A percentile compares a stretch with the other conserved stretches of the same genome.
These are phyloP conservation scores for Thermochaetoides dissita DNA, from an alignment of 2,329 filamentous ascomycete genomes.

Conservation along the genomic window DNA sequence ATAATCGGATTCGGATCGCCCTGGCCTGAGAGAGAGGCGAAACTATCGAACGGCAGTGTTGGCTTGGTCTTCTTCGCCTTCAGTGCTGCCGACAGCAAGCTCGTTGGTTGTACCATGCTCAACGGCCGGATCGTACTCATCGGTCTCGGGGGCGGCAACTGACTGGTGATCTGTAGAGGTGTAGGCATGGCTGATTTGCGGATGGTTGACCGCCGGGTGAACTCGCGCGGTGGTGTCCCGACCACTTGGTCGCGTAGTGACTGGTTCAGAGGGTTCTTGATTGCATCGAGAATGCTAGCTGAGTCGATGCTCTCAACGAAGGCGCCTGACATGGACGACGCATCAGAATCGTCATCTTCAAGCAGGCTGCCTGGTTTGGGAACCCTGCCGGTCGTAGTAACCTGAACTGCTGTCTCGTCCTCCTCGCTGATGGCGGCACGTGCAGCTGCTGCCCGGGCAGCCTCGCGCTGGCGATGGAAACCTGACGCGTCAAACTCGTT, in stretches of 20 bases:
- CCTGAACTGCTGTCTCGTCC: slow-evolving; percentile 35
- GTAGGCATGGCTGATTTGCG: slow-evolving; percentile 44
- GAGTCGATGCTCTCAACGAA: slow-evolving; percentile 58
- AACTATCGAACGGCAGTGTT: slow-evolving; percentile 60
- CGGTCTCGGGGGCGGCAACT: slow-evolving; percentile 57
- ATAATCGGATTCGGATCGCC: slow-evolving; percentile 64
- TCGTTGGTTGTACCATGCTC: slow-evolving; percentile 56
- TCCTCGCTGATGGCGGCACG: slow-evolving; percentile 38
- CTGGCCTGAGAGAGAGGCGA: slow-evolving; percentile 62
- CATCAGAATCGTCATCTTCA: slow-evolving; percentile 45
- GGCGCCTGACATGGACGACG: slow-evolving; percentile 48
- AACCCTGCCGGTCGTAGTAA: slow-evolving; percentile 23
- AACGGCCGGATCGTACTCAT: slow-evolving; percentile 48
- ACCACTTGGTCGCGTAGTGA: slow-evolving; percentile 45
- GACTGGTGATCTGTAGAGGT: slow-evolving; percentile 44
- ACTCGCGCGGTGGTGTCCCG: slow-evolving; percentile 48
- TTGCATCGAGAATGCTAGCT: slow-evolving; percentile 53
- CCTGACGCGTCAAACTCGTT: slow-evolving; percentile 59
- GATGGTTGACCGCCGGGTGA: slow-evolving; percentile 49
- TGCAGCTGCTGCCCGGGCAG: slow-evolving; percentile 43
- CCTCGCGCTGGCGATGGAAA: slow-evolving; percentile 50
- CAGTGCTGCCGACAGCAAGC: slow-evolving; percentile 56
- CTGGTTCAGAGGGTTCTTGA: slow-evolving; percentile 42
- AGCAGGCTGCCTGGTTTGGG: slow-evolving; percentile 34
- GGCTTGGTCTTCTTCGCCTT: slow-evolving; percentile 58